Base-by-base conservation (phyloP, 352 stramenopile species). In the Pythium grandisporangium region DNA sequence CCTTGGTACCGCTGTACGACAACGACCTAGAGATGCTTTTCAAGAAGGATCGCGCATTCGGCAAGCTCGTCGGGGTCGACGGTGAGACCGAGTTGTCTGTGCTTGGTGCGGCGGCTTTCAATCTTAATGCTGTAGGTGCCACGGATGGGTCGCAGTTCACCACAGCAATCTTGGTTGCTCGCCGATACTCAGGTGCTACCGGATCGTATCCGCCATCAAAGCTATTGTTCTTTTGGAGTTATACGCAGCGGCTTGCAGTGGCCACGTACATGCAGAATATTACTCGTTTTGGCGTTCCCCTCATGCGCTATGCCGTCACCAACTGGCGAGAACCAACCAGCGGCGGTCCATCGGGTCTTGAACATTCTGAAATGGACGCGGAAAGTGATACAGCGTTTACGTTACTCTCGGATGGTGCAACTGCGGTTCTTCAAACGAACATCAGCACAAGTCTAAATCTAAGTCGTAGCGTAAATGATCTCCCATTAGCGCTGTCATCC, bases 91-190 rank as follows among this genome's bases (percentile, higher is more conserved):
- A 50, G 0, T 37, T 76, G 32, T 45, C 51, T 16, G 48, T 70
- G 2, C 63, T 61, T 35, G 66, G 57, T 11, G 37, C 55, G 21
- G 42, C 35, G 6, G n/a, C n/a, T n/a, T 51, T 72, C 5, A 34
- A 49, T 21, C 47, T 83, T 7, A 45, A 17, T 3, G 41, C 34
- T 4, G 24, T 55, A 16, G 52, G 61, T 4, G 48, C 64, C 10
- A 82, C 69, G 0, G 69, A 85, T 23, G 59, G 71, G 6, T 79
- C 69, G 5, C 69, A 83, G 39, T 85, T 85, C 53, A 63, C 60
- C 16, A 84, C 64, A 1, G 53, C 53, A 1, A 25, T 82, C 6
- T 40, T 72, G 14, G 30, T 55, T 7, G 53, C 45, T 0, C 49
- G 65, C 13, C 49, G 52, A 16, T 32, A 30, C 11, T 35, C 42